A percentile compares a stretch with the other conserved stretches of the same genome.
Conservation (phyloP, 2,329 filamentous ascomycete genomes). For the Ceratocystis colombiana region DNA sequence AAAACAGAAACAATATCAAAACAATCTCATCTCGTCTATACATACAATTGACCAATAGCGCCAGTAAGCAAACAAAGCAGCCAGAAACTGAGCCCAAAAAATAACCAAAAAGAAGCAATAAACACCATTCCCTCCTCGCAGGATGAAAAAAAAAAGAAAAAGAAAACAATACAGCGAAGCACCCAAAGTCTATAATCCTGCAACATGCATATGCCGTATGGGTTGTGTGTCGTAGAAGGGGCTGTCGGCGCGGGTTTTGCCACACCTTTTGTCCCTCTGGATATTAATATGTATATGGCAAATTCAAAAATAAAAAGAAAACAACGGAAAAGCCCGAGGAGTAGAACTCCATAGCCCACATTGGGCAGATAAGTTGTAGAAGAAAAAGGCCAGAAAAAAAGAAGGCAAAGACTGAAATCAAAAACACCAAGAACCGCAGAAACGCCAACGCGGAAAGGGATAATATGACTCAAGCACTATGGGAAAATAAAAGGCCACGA, state of each 20-base stretch:
- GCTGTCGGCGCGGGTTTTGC: too few relatives aligned
- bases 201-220: background rate
- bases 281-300: background rate
- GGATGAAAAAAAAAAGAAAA: background rate
- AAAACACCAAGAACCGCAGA: background rate
- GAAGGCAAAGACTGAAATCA: background rate
- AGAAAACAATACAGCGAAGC: background rate
- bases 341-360: background rate
- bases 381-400: background rate
- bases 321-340: background rate
- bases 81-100: background rate
- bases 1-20: background rate
- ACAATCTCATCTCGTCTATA: background rate
- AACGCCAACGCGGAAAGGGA: background rate
- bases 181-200: background rate
- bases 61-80: background rate
- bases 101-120: background rate
- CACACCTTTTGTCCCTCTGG: background rate
- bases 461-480: background rate
- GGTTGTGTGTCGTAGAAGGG: background rate
- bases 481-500: background rate
- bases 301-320: conserved; percentile 7
- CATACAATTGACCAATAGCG: conserved; percentile 1
- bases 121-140: background rate
- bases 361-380: background rate